Evolutionary conservation across 75 land plant genomes (phyloP).

Genomic region (Pinus albicaulis): DNA sequence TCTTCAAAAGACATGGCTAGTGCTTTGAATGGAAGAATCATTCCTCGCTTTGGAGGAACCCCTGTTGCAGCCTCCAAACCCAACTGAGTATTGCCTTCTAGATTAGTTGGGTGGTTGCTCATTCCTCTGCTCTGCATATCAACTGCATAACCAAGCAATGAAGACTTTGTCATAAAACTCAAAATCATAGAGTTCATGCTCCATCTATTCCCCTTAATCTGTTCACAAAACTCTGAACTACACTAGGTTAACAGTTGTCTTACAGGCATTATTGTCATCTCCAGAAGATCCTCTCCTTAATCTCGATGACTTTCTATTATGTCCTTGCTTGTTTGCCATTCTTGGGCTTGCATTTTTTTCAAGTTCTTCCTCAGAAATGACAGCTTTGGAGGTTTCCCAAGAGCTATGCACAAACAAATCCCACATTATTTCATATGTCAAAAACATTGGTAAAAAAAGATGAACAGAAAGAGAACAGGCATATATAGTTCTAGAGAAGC

Average conservation of each 20-base stretch:
- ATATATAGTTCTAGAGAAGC: background rate
- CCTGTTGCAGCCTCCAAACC: background rate
- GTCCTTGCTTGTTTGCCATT: conserved; percentile 4
- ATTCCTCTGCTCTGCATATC: background rate
- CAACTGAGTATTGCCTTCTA: background rate
- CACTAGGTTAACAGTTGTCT: background rate
- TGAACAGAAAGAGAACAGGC: background rate
- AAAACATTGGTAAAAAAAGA: background rate
- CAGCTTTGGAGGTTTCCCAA: conserved; percentile 31
- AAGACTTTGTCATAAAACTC: background rate
- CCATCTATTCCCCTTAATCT: background rate
- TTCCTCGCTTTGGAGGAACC: conserved; percentile 12
- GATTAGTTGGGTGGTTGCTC: conserved; percentile 21
- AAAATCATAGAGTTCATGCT: background rate
- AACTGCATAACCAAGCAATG: background rate
- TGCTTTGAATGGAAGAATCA: conserved; percentile 31
- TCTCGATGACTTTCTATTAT: background rate
- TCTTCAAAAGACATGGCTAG: conserved; percentile 18
- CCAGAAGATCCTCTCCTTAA: background rate
- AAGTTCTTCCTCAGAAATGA: conserved; percentile 27
- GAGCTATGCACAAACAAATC: background rate
- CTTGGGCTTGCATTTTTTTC: conserved; percentile 18
- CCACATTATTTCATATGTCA: background rate
- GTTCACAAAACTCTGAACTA: background rate
- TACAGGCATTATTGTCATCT: background rate